A percentile compares a stretch with the other conserved stretches of the same genome.
Evolutionary conservation across 805 yeast genomes (phyloP).

Genomic region (Candida coleopterorum): DNA sequence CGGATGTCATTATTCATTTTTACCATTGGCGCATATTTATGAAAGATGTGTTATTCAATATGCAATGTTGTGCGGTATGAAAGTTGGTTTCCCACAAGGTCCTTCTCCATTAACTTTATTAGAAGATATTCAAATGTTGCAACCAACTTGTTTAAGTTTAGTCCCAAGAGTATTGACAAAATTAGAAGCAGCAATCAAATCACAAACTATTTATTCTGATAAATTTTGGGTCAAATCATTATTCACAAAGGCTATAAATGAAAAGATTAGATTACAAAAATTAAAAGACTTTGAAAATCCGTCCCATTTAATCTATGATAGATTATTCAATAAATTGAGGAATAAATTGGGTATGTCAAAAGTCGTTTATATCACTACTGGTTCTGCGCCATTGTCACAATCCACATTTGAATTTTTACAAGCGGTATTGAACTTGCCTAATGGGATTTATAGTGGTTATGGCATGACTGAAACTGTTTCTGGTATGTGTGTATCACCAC

Average conservation of each 20-base stretch:
- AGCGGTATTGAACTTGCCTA: conserved; percentile 45
- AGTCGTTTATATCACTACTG: conserved; percentile 23
- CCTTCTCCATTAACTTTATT: conserved; percentile 37
- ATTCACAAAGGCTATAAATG: conserved; percentile 21
- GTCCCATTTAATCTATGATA: conserved; percentile 25
- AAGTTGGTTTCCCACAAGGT: conserved; percentile 46
- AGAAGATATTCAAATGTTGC: conserved; percentile 52
- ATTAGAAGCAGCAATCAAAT: conserved; percentile 56
- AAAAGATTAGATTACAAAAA: conserved; percentile 29
- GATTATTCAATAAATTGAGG: conserved; percentile 22
- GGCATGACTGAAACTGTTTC: conserved; percentile 60
- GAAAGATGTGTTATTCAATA: conserved; percentile 44
- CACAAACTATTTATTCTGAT: conserved; percentile 31
- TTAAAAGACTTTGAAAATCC: conserved; percentile 44
- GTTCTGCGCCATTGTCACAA: conserved; percentile 68
- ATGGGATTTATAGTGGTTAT: conserved; percentile 59
- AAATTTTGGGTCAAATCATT: conserved; percentile 25
- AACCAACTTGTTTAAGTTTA: conserved; percentile 49
- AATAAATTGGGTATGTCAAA: conserved; percentile 31
- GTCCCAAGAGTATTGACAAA: conserved; percentile 66
- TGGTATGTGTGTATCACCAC: conserved; percentile 48
- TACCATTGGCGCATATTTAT: conserved; percentile 57
- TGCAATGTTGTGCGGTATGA: conserved; percentile 43
- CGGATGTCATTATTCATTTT: conserved; percentile 31
- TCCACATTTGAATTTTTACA: conserved; percentile 57